These are phyloP conservation scores for Nelumbo lutea DNA, from an alignment of 164 flowering plant genomes.

Conservation along the genomic window DNA sequence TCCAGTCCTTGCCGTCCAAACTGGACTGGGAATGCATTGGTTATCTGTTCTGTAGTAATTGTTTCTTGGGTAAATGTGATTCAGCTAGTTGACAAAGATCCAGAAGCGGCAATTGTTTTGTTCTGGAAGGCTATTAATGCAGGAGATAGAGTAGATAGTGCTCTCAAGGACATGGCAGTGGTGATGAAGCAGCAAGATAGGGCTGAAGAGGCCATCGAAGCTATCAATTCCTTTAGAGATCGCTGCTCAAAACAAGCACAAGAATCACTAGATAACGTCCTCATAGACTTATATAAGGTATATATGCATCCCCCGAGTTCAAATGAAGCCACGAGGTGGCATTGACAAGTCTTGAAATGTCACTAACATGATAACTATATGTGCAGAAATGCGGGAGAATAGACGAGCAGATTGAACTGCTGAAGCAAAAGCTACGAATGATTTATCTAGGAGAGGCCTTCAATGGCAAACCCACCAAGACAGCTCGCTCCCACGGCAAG, in stretches of 20 bases:
- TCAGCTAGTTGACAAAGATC: conserved; percentile 76
- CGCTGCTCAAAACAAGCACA: conserved; percentile 88
- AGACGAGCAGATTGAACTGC: conserved; percentile 71
- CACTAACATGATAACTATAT: not conserved
- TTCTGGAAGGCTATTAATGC: conserved; percentile 93
- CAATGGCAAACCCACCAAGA: conserved; percentile 79
- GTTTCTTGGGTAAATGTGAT: not conserved
- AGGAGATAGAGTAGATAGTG: conserved; percentile 90
- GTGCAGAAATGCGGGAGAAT: conserved; percentile 78
- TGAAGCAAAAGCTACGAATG: conserved; percentile 71
- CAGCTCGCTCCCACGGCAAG: conserved; percentile 84
- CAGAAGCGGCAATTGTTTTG: conserved; percentile 69
- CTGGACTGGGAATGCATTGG: not conserved
- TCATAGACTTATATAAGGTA: conserved; percentile 89
- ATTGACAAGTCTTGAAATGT: not conserved
- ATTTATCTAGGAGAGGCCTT: conserved; percentile 79
- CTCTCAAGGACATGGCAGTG: conserved; percentile 94
- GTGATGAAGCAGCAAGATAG: conserved; percentile 89
- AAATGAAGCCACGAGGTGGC: too few relatives aligned
- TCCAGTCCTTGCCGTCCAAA: not conserved
- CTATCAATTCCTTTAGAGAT: conserved; percentile 66
- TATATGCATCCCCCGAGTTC: too few relatives aligned
- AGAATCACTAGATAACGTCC: conserved; percentile 80
- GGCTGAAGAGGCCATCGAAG: conserved; percentile 91
- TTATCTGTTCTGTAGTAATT: not conserved